A percentile compares a stretch with the other conserved stretches of the same genome.
Conservation (phyloP, 495 filamentous ascomycete genomes). For the Apiosordaria backusii region DNA sequence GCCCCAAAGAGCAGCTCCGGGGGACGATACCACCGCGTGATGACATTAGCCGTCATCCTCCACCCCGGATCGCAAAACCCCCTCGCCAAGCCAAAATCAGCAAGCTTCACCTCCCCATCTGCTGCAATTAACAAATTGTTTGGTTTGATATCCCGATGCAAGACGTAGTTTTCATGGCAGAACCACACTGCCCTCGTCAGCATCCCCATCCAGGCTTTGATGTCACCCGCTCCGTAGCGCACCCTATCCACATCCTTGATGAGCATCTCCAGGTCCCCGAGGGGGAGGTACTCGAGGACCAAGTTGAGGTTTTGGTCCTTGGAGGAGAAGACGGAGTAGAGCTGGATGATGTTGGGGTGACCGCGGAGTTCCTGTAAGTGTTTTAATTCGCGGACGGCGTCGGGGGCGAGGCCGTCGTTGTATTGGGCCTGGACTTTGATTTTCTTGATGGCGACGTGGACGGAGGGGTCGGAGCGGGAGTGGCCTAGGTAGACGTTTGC, state of each 20-base stretch:
- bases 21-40: constrained; percentile 94
- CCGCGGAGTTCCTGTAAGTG: constrained; percentile 53
- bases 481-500: constrained; percentile 90
- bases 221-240: constrained; percentile 65
- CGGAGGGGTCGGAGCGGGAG: constrained; percentile 60
- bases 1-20: constrained; percentile 91
- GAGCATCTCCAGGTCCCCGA: constrained; percentile 88
- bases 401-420: constrained; percentile 81
- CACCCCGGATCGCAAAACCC: constrained; percentile 83
- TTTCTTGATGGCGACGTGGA: constrained; percentile 92
- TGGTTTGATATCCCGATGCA: constrained; percentile 98
- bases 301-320: constrained; percentile 90
- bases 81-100: constrained; percentile 94
- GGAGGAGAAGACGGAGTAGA: constrained; percentile 86
- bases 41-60: constrained; percentile 89
- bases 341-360: constrained; percentile 80
- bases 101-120: constrained; percentile 89
- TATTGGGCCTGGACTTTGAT: constrained; percentile 88
- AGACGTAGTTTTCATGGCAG: constrained; percentile 89
- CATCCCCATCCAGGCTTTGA: constrained; percentile 99
- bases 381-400: constrained; percentile 93
- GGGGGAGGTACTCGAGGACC: constrained; percentile 87
- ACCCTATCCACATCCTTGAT: constrained; percentile 77
- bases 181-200: constrained; percentile 89
- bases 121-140: constrained; percentile 95